Evolutionary conservation across 345 rosid genomes (phyloP), one percentile per base, ranked within the genome.

Genomic region (Iberis pinnata): DNA sequence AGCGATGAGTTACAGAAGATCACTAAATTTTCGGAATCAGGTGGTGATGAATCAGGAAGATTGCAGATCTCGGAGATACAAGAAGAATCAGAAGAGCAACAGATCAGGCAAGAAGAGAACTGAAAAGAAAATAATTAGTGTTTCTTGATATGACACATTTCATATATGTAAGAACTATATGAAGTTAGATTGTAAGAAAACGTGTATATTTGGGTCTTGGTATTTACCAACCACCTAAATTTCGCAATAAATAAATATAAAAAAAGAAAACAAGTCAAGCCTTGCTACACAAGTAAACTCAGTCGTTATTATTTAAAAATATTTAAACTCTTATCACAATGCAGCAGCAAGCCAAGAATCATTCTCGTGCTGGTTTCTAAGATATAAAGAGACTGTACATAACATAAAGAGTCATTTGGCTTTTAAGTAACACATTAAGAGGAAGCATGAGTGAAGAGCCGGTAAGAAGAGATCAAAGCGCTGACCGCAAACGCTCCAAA

Each of bases 381-480:
- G 11, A 55, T 59, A 29, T 29, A 29, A 29, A 29, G 43, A 51
- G 48, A 60, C 71, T 67, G 18, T 67, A 67, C 72, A 67, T 22
- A 40, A n/a, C n/a, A n/a, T n/a, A 50, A 29, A 18, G 11, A 44
- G 49, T 40, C 44, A 31, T 42, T 31, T 24, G 26, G 12, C 26
- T 22, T 1, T 13, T 5, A 43, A 12, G 27, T 18, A 33, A 55
- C 25, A 26, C 31, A 12, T 71, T 75, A 82, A 4, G 53, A 36
- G 18, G 76, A 27, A 6, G 67, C 76, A 12, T 39, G 63, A 64
- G 67, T 75, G 43, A 70, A 93, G 15, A 88, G 80, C 56, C 67
- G 61, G 75, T 80, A 74, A 48, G 83, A 85, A n/a, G 99, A 93
- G 45, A 88, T 64, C 31, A 88, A 51, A 26, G 95, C 85, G 73